Evolutionary conservation across 2,329 filamentous ascomycete genomes (phyloP).

Genomic region (Diaporthe vaccinii): DNA sequence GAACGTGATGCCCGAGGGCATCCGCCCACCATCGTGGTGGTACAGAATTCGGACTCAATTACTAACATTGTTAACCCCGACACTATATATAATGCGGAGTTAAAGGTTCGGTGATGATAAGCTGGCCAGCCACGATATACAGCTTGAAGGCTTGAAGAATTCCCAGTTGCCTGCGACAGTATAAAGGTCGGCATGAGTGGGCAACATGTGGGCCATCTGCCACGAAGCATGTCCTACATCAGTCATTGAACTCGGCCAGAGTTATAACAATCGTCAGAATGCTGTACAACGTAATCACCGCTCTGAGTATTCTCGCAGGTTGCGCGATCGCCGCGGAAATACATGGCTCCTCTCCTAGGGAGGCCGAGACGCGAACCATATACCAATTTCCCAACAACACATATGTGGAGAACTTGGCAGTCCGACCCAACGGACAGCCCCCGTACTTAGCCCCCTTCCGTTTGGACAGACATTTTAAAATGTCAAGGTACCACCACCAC

Average conservation of each 20-base stretch:
- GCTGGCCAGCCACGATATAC: background rate
- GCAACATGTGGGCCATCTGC: background rate
- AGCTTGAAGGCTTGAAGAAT: background rate
- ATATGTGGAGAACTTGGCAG: slow-evolving; percentile 52
- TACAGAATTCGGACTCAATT: background rate
- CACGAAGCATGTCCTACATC: background rate
- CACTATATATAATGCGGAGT: background rate
- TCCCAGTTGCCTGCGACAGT: background rate
- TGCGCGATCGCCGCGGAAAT: background rate
- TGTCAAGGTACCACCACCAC: too few species aligned
- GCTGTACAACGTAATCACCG: background rate
- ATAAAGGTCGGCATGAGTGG: background rate
- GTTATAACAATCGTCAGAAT: background rate
- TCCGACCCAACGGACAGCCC: slow-evolving; percentile 53
- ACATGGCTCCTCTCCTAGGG: background rate
- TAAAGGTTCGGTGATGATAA: background rate
- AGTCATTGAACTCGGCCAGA: background rate
- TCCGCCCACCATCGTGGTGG: background rate
- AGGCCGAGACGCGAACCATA: slow-evolving; percentile 8
- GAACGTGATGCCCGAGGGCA: background rate
- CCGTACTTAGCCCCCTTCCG: too few species aligned
- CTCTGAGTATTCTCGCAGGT: slow-evolving; percentile 6
- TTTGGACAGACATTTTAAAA: too few species aligned
- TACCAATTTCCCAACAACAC: slow-evolving; percentile 39
- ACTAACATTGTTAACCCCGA: background rate